phyloP scores from a whole-genome alignment of 1,284 basidiomycete genomes.

The Austroboletus olivaceoglutinosus region DNA sequence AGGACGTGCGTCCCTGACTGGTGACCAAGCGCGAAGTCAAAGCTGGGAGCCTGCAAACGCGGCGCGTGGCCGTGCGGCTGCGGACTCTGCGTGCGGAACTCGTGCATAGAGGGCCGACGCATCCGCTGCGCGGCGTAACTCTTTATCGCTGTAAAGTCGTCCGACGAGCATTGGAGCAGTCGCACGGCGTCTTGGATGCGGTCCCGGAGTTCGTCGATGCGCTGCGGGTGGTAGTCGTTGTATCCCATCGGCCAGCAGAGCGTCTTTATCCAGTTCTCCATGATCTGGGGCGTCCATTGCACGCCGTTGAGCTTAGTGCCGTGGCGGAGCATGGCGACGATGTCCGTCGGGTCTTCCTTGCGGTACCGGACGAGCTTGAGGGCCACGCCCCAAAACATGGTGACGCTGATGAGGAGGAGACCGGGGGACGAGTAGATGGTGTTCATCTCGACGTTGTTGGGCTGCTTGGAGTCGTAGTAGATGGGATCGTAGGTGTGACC shows the following conservation, averaged over 20 bases:
- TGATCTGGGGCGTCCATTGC: slow-evolving; percentile 49
- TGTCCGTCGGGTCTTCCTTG: slow-evolving; percentile 49
- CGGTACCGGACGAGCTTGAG: slow-evolving; percentile 67
- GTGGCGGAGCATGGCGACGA: slow-evolving; percentile 45
- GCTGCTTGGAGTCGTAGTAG: slow-evolving; percentile 47
- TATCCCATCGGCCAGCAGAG: slow-evolving; percentile 61
- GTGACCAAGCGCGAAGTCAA: slow-evolving; percentile 4
- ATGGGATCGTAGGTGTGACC: slow-evolving; percentile 57
- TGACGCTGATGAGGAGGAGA: slow-evolving; percentile 56
- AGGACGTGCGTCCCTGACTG: background rate
- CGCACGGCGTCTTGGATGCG: slow-evolving; percentile 53
- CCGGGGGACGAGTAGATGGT: slow-evolving; percentile 56
- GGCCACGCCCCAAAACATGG: slow-evolving; percentile 65
- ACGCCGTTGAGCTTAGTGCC: slow-evolving; percentile 50
- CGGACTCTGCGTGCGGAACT: background rate
- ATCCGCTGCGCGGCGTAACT: background rate
- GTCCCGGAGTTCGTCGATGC: slow-evolving; percentile 43
- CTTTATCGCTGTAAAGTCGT: slow-evolving; percentile 12
- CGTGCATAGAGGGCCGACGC: slow-evolving; percentile 15
- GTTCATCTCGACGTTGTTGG: slow-evolving; percentile 50
- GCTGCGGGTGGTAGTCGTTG: slow-evolving; percentile 41
- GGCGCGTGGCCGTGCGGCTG: slow-evolving; percentile 2
- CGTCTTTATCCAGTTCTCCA: slow-evolving; percentile 53
- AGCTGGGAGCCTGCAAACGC: background rate
- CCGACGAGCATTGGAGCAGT: slow-evolving; percentile 19